Evolutionary conservation across 164 flowering plant species (phyloP), one percentile per base, ranked within the genome.

Genomic region (Dillenia turbinata): DNA sequence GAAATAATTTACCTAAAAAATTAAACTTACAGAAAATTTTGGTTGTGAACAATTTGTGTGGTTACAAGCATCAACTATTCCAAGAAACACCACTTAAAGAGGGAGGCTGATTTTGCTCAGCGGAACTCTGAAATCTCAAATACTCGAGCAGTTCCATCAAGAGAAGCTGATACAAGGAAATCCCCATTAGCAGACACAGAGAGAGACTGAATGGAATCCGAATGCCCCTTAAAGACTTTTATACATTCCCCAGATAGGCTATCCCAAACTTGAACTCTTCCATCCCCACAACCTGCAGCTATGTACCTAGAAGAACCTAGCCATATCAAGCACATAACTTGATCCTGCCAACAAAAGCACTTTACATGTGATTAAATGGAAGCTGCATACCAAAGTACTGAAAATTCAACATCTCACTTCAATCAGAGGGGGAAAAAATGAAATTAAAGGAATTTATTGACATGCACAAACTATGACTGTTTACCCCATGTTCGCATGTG

Each of bases 251-350:
- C 95, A 9, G 95, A 89, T 9, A 85, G 90, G 66, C 89, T 78
- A 52, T 94, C 96, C 99, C 99, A 94, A 11, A 94, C 13, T 12
- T 88, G 72, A 12, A 94, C 83, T 71, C 76, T 86, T 2, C 96
- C 96, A 65, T 85, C 96, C 16, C 65, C 73, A 61, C 85, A 73
- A 24, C 97, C 99, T 10, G 96, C 81, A 49, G 90, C 96, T 44
- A 91, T 6, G 45, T 67, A 84, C 60, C 74, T 75, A 12, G 90
- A 81, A 15, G 76, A 33, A 13, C 92, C 90, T 10, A 94, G 72
- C 99, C 97, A 91, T 46, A 75, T 57, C 81, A 89, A 69, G 75
- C 88, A 83, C 6, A 90, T 62, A 26, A 94, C 96, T 6, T 85
- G 89, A 9, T 79, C 96, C 96, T 91, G 85, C 43, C 15, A 49